Conservation (phyloP, 305 asterid species). For the Solanum hybrid region DNA sequence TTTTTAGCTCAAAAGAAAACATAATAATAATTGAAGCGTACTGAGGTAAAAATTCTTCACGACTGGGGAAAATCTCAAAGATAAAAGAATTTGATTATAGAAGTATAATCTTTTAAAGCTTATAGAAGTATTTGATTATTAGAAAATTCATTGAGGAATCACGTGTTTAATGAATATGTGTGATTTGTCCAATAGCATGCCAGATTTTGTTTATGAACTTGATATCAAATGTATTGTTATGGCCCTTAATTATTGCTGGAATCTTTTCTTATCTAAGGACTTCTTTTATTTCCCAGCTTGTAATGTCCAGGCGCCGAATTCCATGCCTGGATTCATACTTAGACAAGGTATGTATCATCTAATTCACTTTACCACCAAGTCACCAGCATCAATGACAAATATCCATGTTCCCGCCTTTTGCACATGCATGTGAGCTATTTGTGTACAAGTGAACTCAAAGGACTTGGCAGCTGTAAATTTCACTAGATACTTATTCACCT, state of each 20-base stretch:
- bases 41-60: background rate
- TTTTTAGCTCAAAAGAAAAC: background rate
- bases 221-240: background rate
- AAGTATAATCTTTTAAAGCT: background rate
- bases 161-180: background rate
- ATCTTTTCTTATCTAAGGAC: conserved; percentile 3
- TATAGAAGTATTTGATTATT: background rate
- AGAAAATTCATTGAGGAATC: background rate
- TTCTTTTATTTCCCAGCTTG: conserved; percentile 48
- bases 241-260: conserved; percentile 5
- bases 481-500: background rate
- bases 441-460: background rate
- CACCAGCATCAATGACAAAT: background rate
- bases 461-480: background rate
- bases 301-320: conserved; percentile 94
- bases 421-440: background rate
- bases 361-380: conserved; percentile 1
- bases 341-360: conserved; percentile 65
- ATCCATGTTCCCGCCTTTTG: background rate
- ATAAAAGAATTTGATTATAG: too few species aligned
- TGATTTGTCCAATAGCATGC: background rate
- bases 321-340: conserved; percentile 94
- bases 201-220: background rate
- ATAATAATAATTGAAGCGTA: background rate
- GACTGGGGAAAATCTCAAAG: background rate